A percentile compares a stretch with the other conserved stretches of the same genome.
phyloP scores from a whole-genome alignment of 176 grass and related monocot genomes.

The Cocos nucifera region DNA sequence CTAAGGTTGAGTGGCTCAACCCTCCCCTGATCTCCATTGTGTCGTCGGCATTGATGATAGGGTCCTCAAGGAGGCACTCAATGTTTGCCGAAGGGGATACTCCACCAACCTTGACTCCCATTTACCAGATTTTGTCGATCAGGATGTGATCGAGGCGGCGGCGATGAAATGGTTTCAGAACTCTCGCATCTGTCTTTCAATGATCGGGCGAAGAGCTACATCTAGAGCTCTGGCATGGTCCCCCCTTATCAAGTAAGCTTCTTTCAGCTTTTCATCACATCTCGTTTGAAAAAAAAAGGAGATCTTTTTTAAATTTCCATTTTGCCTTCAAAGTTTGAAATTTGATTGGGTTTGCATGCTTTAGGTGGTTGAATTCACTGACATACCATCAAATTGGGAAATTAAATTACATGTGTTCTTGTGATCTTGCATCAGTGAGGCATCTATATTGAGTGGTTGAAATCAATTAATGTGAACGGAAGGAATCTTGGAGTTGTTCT shows the following conservation, averaged over 20 bases:
- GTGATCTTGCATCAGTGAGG: slow-evolving; percentile 59
- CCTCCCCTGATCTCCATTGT: not conserved
- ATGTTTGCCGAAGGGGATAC: slow-evolving; percentile 29
- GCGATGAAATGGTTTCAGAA: slow-evolving; percentile 42
- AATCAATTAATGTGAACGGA: slow-evolving; percentile 67
- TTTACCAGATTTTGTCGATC: slow-evolving; percentile 40
- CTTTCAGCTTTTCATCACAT: not conserved
- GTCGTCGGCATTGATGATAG: slow-evolving; percentile 20
- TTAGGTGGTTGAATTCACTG: slow-evolving; percentile 17
- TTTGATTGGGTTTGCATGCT: too few species aligned
- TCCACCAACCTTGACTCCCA: slow-evolving; percentile 27
- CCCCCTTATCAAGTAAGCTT: slow-evolving; percentile 68
- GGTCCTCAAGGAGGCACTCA: slow-evolving; percentile 28
- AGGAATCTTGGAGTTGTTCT: slow-evolving; percentile 58
- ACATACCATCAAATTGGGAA: slow-evolving; percentile 77
- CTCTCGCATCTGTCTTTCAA: slow-evolving; percentile 83
- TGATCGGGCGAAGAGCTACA: slow-evolving; percentile 47
- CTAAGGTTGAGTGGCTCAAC: not conserved
- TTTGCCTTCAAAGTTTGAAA: too few species aligned
- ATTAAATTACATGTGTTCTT: slow-evolving; percentile 48
- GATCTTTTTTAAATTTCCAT: too few species aligned
- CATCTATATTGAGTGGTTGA: slow-evolving; percentile 57
- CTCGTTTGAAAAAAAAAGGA: not conserved
- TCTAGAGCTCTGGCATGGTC: slow-evolving; percentile 49
- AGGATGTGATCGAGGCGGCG: slow-evolving; percentile 46